phyloP scores from a whole-genome alignment of 2,329 filamentous ascomycete species.

The Colletotrichum sp. region DNA sequence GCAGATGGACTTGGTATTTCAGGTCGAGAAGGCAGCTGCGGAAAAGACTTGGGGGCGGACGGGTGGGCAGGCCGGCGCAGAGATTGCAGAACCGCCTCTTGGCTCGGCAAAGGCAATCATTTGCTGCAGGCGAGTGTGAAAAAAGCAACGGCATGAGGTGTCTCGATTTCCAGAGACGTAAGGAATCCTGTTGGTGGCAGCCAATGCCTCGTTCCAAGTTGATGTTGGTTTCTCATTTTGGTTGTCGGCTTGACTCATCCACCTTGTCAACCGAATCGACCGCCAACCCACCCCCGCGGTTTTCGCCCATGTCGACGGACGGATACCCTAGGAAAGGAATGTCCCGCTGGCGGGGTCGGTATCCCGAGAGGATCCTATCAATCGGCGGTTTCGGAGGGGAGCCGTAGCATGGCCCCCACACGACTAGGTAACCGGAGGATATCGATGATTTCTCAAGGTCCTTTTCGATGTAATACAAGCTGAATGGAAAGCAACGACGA shows the following conservation, averaged over 20 bases:
- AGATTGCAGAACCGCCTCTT: constrained; percentile 7
- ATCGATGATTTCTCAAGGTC: neutral
- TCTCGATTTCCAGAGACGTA: neutral
- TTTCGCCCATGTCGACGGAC: neutral
- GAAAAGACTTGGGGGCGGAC: neutral
- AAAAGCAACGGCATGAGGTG: neutral
- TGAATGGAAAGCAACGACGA: neutral
- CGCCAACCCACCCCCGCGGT: constrained; percentile 8
- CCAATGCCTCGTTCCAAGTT: constrained; percentile 1
- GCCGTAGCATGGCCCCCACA: constrained; percentile 1
- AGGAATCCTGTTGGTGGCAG: neutral
- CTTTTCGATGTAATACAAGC: neutral
- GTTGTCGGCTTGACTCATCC: constrained; percentile 1
- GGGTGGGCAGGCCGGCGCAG: neutral
- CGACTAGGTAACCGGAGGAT: neutral
- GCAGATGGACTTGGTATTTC: neutral
- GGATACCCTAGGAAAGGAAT: neutral
- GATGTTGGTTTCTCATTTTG: constrained; percentile 7
- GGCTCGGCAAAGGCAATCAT: neutral
- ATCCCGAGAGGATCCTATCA: neutral
- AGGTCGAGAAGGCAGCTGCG: neutral
- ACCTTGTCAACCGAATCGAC: neutral
- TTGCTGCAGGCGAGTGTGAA: neutral
- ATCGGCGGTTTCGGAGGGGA: constrained; percentile 10
- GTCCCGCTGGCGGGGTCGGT: constrained; percentile 2